Percentiles rank a stretch among this genome's conserved stretches.
phyloP scores from a whole-genome alignment of 192 early-diverging fungal species.

The Gonapodya prolifera region DNA sequence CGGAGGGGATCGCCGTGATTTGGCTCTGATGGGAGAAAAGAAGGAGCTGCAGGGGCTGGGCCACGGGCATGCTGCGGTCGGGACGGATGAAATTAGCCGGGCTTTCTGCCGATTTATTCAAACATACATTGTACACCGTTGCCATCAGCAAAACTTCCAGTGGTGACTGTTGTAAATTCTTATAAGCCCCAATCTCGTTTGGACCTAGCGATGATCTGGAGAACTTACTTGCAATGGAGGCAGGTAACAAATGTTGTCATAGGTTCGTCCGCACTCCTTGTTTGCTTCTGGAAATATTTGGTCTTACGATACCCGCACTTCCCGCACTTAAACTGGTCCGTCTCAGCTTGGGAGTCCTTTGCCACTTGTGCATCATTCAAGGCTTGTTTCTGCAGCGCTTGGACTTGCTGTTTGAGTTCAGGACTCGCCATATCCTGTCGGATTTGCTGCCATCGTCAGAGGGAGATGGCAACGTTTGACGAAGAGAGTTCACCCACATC shows the following conservation, averaged over 20 bases:
- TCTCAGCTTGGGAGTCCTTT: conserved; percentile 59
- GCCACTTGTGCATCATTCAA: conserved; percentile 70
- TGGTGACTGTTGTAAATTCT: not conserved
- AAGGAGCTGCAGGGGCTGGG: too few relatives aligned
- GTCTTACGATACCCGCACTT: conserved; percentile 78
- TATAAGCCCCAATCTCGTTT: too few relatives aligned
- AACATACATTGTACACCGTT: not conserved
- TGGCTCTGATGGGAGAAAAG: too few relatives aligned
- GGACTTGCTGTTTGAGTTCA: conserved; percentile 56
- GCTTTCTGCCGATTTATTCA: not conserved
- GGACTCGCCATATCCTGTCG: conserved; percentile 83
- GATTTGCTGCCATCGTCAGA: conserved; percentile 10
- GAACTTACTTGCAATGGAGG: conserved; percentile 39
- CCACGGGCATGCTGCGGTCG: not conserved
- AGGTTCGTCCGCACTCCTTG: conserved; percentile 93
- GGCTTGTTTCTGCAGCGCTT: conserved; percentile 55
- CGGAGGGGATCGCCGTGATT: too few relatives aligned
- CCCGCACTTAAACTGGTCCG: conserved; percentile 87
- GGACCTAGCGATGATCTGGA: too few relatives aligned
- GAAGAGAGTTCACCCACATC: conserved; percentile 18
- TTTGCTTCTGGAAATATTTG: conserved; percentile 93
- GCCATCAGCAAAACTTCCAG: not conserved
- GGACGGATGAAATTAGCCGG: not conserved
- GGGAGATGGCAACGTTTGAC: not conserved
- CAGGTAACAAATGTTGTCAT: conserved; percentile 98